A percentile compares a stretch with the other conserved stretches of the same genome.
phyloP scores from a whole-genome alignment of 2,329 filamentous ascomycete species.

The Epichloe typhina region DNA sequence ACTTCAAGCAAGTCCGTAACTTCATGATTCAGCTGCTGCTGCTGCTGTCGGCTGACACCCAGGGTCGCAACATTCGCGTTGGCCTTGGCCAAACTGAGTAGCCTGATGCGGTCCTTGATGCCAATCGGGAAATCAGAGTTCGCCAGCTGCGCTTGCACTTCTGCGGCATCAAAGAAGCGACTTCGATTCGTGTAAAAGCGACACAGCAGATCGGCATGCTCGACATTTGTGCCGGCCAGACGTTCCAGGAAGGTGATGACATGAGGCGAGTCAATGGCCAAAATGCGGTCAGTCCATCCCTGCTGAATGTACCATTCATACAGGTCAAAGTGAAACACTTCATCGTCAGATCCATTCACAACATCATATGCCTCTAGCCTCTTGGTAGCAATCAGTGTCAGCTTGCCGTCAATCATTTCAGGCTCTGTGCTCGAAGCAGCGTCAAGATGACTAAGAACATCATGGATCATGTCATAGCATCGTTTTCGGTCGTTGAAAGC shows the following conservation, averaged over 20 bases:
- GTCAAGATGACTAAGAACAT: slow-evolving; percentile 69
- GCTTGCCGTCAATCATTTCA: slow-evolving; percentile 63
- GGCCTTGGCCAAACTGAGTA: slow-evolving; percentile 80
- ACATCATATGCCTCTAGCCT: slow-evolving; percentile 80
- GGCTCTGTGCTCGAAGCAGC: slow-evolving; percentile 53
- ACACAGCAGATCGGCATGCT: slow-evolving; percentile 84
- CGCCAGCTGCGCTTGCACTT: slow-evolving; percentile 73
- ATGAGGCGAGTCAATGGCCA: slow-evolving; percentile 72
- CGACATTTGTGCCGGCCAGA: slow-evolving; percentile 56
- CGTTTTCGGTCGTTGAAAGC: slow-evolving; percentile 58
- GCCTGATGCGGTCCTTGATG: slow-evolving; percentile 77
- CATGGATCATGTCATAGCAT: slow-evolving; percentile 81
- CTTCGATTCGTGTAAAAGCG: slow-evolving; percentile 79
- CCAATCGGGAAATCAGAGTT: slow-evolving; percentile 67
- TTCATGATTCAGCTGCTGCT: slow-evolving; percentile 74
- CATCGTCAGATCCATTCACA: slow-evolving; percentile 76
- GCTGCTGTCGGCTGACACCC: slow-evolving; percentile 63
- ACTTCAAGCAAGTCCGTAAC: slow-evolving; percentile 81
- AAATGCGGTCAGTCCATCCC: slow-evolving; percentile 72
- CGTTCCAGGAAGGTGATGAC: slow-evolving; percentile 77
- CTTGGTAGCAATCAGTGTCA: slow-evolving; percentile 63
- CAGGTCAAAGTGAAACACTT: slow-evolving; percentile 91
- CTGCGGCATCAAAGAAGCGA: slow-evolving; percentile 74
- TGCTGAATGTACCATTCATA: slow-evolving; percentile 94
- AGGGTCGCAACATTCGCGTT: slow-evolving; percentile 77